phyloP scores from a whole-genome alignment of 768 basidiomycete genomes.

The Calocybe cyanea region DNA sequence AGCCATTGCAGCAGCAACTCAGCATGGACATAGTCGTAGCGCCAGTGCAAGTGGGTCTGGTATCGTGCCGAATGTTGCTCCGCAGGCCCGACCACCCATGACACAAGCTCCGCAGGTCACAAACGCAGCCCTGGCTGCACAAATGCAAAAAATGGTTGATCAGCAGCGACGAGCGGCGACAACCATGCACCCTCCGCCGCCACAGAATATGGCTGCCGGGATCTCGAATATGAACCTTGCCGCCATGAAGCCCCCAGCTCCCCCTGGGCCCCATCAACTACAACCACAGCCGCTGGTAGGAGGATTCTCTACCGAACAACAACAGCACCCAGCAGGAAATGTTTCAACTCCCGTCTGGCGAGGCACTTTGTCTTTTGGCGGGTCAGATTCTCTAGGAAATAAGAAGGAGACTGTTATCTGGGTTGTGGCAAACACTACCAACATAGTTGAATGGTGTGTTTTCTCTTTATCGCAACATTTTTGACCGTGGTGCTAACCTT shows the following conservation, averaged over 20 bases:
- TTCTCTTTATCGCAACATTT: not conserved
- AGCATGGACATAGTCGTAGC: constrained; percentile 16
- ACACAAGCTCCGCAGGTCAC: constrained; percentile 1
- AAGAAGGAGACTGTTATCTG: constrained; percentile 42
- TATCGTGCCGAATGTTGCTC: constrained; percentile 5
- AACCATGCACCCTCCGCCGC: constrained; percentile 8
- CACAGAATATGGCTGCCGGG: constrained; percentile 4
- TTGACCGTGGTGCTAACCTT: not conserved
- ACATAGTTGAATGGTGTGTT: constrained; percentile 29
- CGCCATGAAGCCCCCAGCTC: constrained; percentile 1
- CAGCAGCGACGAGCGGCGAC: constrained; percentile 26
- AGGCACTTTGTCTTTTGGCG: constrained; percentile 43
- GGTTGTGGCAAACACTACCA: constrained; percentile 29
- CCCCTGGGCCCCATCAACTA: too few species aligned
- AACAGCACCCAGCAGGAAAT: not conserved
- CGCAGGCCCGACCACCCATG: constrained; percentile 7
- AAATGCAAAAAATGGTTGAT: constrained; percentile 48
- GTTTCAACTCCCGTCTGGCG: constrained; percentile 35
- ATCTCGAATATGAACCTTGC: not conserved
- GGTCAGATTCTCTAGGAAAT: constrained; percentile 27
- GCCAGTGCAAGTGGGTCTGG: constrained; percentile 11
- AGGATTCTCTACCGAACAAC: constrained; percentile 4
- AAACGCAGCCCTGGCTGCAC: constrained; percentile 25
- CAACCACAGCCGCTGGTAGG: not conserved
- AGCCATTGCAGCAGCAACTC: constrained; percentile 15